Conservation (phyloP, 2,329 filamentous ascomycete species). For the Fusarium subglutinans region DNA sequence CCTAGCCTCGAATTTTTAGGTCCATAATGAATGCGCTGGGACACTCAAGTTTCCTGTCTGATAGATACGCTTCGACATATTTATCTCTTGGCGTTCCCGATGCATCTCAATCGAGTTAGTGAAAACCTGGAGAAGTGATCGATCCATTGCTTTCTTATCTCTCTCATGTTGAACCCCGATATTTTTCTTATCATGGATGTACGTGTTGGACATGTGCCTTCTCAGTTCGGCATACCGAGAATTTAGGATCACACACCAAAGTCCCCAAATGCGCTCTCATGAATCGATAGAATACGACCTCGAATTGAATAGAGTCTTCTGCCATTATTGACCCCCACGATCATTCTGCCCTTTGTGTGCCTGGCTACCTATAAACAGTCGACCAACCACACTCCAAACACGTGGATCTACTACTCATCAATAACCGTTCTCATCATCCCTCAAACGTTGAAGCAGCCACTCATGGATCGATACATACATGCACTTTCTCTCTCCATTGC, state of each 20-base stretch:
- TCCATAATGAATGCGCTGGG: background rate
- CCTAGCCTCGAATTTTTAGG: background rate
- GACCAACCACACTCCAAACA: slow-evolving; percentile 27
- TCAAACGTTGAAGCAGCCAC: slow-evolving; percentile 8
- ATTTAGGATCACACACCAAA: slow-evolving; percentile 5
- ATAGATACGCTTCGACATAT: slow-evolving; percentile 5
- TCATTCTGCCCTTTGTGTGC: background rate
- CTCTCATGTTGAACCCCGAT: background rate
- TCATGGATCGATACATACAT: slow-evolving; percentile 4
- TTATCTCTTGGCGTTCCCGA: slow-evolving; percentile 24
- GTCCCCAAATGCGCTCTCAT: background rate
- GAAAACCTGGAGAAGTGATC: slow-evolving; percentile 22
- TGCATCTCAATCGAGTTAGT: slow-evolving; percentile 17
- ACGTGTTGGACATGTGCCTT: slow-evolving; percentile 15
- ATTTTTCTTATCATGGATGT: slow-evolving; percentile 16
- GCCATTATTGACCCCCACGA: background rate
- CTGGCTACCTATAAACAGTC: background rate
- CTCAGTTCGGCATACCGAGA: slow-evolving; percentile 23
- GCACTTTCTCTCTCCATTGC: background rate
- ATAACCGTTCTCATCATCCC: slow-evolving; percentile 18
- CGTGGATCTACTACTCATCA: slow-evolving; percentile 34
- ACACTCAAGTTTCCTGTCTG: background rate
- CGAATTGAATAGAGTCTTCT: background rate
- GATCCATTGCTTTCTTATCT: slow-evolving; percentile 14
- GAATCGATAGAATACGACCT: background rate